Conservation (phyloP, 2,329 filamentous ascomycete genomes). For the Colletotrichum lentis region DNA sequence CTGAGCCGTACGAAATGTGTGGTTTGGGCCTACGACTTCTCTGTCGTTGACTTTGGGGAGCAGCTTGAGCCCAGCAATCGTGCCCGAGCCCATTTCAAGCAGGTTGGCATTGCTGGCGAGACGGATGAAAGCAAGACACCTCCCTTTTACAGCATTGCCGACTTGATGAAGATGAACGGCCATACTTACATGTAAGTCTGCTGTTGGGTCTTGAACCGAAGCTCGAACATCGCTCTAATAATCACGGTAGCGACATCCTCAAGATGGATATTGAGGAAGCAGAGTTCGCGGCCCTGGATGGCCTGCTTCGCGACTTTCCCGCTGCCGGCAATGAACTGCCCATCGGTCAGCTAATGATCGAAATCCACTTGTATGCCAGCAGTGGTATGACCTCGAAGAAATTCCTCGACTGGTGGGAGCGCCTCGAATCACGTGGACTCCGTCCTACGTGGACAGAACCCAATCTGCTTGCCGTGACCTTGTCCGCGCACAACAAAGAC, state of each 20-base stretch:
- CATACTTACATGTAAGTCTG: slow-evolving; percentile 45
- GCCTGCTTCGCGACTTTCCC: neutral
- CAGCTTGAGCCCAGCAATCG: slow-evolving; percentile 40
- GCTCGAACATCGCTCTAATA: too few species aligned
- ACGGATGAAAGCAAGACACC: slow-evolving; percentile 42
- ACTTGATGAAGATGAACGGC: slow-evolving; percentile 49
- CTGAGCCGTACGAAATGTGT: slow-evolving; percentile 48
- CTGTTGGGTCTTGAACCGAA: too few species aligned
- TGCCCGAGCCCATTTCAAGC: slow-evolving; percentile 45
- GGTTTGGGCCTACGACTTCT: slow-evolving; percentile 51
- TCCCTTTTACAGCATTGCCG: slow-evolving; percentile 46
- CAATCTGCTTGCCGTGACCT: slow-evolving; percentile 39
- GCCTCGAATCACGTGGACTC: slow-evolving; percentile 37
- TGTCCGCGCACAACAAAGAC: neutral
- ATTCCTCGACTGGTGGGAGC: slow-evolving; percentile 40
- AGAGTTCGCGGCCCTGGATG: neutral
- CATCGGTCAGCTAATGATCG: slow-evolving; percentile 38
- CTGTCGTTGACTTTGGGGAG: slow-evolving; percentile 45
- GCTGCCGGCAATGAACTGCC: slow-evolving; percentile 19
- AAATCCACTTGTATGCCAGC: slow-evolving; percentile 17
- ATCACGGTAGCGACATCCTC: slow-evolving; percentile 1
- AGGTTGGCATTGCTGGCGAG: slow-evolving; percentile 44
- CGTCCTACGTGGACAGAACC: slow-evolving; percentile 40
- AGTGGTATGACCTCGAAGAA: slow-evolving; percentile 7
- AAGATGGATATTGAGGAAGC: slow-evolving; percentile 45